Percentiles rank a stretch among this genome's conserved stretches.
Conservation (phyloP, 2,329 filamentous ascomycete species). For the Scedosporium boydii region DNA sequence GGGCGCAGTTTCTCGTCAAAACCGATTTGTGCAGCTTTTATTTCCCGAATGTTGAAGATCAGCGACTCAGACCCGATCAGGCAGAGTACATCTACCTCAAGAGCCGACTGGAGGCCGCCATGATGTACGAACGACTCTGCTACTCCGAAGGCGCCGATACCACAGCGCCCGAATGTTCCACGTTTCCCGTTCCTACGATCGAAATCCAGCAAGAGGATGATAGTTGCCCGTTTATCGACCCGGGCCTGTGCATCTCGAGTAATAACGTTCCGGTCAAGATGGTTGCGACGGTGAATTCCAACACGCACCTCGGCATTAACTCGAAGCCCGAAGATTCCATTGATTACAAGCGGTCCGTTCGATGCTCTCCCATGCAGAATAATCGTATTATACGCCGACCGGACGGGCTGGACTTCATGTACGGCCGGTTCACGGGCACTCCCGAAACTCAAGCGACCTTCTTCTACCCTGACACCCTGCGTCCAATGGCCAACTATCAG, state of each 20-base stretch:
- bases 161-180: not conserved
- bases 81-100: conserved; percentile 4
- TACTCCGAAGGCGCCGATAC: conserved; percentile 4
- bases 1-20: conserved; percentile 2
- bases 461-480: not conserved
- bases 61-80: conserved; percentile 1
- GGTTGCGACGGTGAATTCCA: conserved; percentile 6
- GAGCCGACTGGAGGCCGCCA: conserved; percentile 6
- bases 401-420: conserved; percentile 4
- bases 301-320: conserved; percentile 6
- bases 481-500: not conserved
- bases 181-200: not conserved
- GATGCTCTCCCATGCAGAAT: conserved; percentile 6
- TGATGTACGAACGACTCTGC: conserved; percentile 5
- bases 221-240: conserved; percentile 1
- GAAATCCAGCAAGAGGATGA: conserved; percentile 2
- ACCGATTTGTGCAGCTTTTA: not conserved
- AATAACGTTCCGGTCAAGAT: conserved; percentile 1
- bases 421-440: conserved; percentile 1
- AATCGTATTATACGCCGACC: not conserved
- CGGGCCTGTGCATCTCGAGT: conserved; percentile 2
- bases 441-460: conserved; percentile 4
- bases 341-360: not conserved
- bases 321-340: conserved; percentile 1
- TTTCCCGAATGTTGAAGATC: not conserved